Conservation (phyloP, 768 basidiomycete species). For the Xerocomellus intermedius region DNA sequence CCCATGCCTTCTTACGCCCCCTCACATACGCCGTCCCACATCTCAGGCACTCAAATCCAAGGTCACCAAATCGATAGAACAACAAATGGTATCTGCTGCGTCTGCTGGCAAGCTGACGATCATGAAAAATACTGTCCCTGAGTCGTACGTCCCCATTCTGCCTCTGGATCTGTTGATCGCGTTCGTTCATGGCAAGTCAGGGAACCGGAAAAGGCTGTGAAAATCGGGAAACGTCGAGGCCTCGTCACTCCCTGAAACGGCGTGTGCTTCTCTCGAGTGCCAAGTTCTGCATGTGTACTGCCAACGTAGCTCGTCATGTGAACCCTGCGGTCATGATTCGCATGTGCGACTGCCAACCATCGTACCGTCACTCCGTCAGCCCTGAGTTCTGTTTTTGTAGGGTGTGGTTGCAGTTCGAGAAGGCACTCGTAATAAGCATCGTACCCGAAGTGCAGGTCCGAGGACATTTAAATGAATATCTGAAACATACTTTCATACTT, state of each 20-base stretch:
- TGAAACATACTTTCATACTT: conserved; percentile 21
- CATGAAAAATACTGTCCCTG: conserved; percentile 65
- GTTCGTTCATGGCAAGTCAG: conserved; percentile 12
- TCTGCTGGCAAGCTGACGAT: conserved; percentile 89
- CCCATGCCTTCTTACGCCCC: not conserved
- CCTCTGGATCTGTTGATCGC: not conserved
- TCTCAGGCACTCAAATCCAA: conserved; percentile 78
- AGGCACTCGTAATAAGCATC: not conserved
- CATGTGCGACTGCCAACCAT: not conserved
- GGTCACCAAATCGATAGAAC: conserved; percentile 89
- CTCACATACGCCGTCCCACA: not conserved
- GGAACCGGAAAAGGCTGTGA: conserved; percentile 18
- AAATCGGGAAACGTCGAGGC: conserved; percentile 20
- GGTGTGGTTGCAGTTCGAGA: not conserved
- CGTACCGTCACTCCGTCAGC: not conserved
- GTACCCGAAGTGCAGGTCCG: not conserved
- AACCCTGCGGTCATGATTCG: not conserved
- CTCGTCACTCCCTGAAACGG: not conserved
- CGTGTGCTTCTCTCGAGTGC: conserved; percentile 1
- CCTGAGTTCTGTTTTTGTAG: not conserved
- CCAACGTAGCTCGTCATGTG: conserved; percentile 1
- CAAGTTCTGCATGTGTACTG: conserved; percentile 1
- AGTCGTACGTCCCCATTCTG: conserved; percentile 22
- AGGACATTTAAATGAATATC: conserved; percentile 5
- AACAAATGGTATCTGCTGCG: conserved; percentile 87